Base-by-base conservation (phyloP, 2,329 filamentous ascomycete species). In the Pseudogymnoascus sp. region DNA sequence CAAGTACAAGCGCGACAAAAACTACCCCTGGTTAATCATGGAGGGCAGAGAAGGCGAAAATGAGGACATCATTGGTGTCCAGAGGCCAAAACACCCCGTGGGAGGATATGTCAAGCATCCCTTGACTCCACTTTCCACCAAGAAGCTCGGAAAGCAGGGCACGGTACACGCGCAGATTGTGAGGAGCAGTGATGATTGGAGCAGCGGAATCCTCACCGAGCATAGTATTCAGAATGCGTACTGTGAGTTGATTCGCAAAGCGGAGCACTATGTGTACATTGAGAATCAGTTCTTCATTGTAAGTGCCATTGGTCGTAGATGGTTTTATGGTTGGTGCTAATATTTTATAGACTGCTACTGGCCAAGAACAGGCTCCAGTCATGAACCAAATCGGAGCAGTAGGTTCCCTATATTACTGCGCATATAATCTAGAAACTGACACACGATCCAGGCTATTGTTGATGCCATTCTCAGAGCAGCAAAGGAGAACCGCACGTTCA, bases 271-370 rank as follows among this genome's bases (percentile, higher is more conserved):
- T 67, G 88, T 99, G 22, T 99, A 97, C 76, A 96, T 99, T 63
- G 94, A 99, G 73, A 97, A 97, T 69, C 94, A 99, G 70, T 97
- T 97, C 77, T 99, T 97, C 79, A 97, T 82, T 75, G 41, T 47
- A 28, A 47, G 41, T 47, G 22, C 14, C n/a, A n/a, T 4, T 47
- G 22, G 14, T 16, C 1, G 22, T 12, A 28, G 41, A 12, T 28
- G 14, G 3, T 47, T 14, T 47, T 28, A 16, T 6, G 22, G 32
- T 47, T 32, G 79, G 78, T 95, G 71, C 41, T 47, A 47, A 47
- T 47, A 28, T 16, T 28, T 28, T 47, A 8, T 47, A 47, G 41
- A 95, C 91, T 1, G 90, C 94, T 0, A 97, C 93, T 0, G 91
- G 91, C 7, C 87, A 94, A n/a, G 75, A 96, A 35, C 92, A 97